Evolutionary conservation across 768 basidiomycete genomes (phyloP).

Genomic region (Pleurotus salmoneostramineus): DNA sequence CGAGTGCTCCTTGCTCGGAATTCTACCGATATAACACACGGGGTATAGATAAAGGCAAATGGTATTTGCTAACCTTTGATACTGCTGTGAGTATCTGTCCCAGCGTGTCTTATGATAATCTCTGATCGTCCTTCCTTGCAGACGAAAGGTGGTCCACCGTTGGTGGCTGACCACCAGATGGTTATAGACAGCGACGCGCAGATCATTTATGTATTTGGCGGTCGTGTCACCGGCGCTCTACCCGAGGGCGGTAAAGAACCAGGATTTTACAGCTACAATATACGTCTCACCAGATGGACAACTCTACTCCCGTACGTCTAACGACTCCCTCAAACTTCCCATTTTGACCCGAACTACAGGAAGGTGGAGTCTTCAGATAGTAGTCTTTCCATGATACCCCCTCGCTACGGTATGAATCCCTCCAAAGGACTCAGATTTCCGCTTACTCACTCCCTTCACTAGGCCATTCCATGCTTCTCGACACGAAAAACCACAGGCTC

Average conservation of each 20-base stretch:
- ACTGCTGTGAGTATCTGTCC: slow-evolving; percentile 46
- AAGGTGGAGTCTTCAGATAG: slow-evolving; percentile 22
- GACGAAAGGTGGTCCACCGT: slow-evolving; percentile 65
- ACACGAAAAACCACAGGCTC: slow-evolving; percentile 50
- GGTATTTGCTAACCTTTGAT: slow-evolving; percentile 68
- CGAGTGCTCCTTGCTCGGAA: slow-evolving; percentile 50
- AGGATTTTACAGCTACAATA: slow-evolving; percentile 70
- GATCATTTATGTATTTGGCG: slow-evolving; percentile 73
- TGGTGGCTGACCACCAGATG: slow-evolving; percentile 82
- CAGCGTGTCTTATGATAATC: not conserved
- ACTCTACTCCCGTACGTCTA: slow-evolving; percentile 52
- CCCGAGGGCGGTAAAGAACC: slow-evolving; percentile 60
- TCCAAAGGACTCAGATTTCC: too few relatives aligned
- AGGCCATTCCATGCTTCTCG: slow-evolving; percentile 85
- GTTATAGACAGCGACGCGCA: slow-evolving; percentile 68
- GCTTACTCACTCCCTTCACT: not conserved
- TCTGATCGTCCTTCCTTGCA: slow-evolving; percentile 18
- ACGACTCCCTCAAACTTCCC: not conserved
- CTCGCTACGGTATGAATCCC: slow-evolving; percentile 51
- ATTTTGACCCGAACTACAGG: slow-evolving; percentile 13
- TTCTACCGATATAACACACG: slow-evolving; percentile 75
- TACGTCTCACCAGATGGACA: slow-evolving; percentile 64
- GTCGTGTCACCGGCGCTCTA: slow-evolving; percentile 65
- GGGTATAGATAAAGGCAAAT: slow-evolving; percentile 58
- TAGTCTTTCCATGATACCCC: slow-evolving; percentile 42